Evolutionary conservation across 805 yeast species (phyloP).

Genomic region (Tetrapisispora pingtungensis): DNA sequence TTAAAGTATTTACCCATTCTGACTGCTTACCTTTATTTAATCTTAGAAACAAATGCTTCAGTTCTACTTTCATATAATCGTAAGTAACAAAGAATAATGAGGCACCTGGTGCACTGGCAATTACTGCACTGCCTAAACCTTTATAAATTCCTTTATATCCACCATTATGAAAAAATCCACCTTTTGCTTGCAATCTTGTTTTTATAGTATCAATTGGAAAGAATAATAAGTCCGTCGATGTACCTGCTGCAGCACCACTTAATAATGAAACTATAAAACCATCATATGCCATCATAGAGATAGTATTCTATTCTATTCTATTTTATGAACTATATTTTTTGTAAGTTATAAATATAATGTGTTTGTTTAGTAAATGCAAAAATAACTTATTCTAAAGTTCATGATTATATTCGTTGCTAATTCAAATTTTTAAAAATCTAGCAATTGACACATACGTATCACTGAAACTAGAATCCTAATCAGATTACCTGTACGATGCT

Average conservation of each 20-base stretch:
- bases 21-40: neutral
- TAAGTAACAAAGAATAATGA: constrained; percentile 73
- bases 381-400: no score
- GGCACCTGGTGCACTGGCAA: constrained; percentile 90
- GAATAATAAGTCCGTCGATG: constrained; percentile 86
- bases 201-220: constrained; percentile 95
- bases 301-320: no score
- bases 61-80: constrained; percentile 53
- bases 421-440: no score
- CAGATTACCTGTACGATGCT: no score
- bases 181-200: constrained; percentile 89
- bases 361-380: no score
- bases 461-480: no score
- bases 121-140: constrained; percentile 87
- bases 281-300: constrained; percentile 1
- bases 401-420: no score
- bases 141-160: constrained; percentile 86
- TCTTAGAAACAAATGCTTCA: constrained; percentile 29
- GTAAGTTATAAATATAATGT: no score
- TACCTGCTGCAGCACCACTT: constrained; percentile 95
- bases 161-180: constrained; percentile 88
- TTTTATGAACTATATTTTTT: no score
- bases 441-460: no score
- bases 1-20: constrained; percentile 32
- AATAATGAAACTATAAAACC: constrained; percentile 24